phyloP scores from a whole-genome alignment of 352 stramenopile genomes.

The Pythium myriotylum region DNA sequence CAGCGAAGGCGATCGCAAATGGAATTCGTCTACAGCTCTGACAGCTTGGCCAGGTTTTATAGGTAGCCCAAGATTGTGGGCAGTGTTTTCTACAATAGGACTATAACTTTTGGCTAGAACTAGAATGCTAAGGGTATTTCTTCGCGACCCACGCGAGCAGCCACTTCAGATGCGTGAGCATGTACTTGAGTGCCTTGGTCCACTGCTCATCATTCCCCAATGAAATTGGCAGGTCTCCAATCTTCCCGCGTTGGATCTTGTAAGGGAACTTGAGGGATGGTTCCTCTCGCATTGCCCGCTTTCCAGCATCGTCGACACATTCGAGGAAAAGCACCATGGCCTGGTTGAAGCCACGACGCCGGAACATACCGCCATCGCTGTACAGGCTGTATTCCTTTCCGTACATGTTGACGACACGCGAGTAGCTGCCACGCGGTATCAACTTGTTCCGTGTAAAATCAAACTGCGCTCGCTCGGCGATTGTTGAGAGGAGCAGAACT shows the following conservation, averaged over 20 bases:
- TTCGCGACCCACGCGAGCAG: constrained; percentile 92
- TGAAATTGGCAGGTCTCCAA: constrained; percentile 88
- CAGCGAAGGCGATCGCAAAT: constrained; percentile 80
- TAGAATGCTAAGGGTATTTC: constrained; percentile 48
- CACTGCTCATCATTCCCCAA: constrained; percentile 91
- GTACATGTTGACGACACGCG: constrained; percentile 84
- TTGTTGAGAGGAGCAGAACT: constrained; percentile 82
- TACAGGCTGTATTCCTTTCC: constrained; percentile 83
- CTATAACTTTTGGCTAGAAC: not conserved
- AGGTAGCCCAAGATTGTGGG: not conserved
- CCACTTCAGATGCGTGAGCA: constrained; percentile 89
- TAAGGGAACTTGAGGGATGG: constrained; percentile 90
- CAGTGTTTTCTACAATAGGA: constrained; percentile 8
- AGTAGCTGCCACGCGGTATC: constrained; percentile 83
- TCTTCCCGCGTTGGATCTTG: constrained; percentile 89
- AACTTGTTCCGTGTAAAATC: constrained; percentile 85
- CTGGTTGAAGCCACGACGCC: constrained; percentile 89
- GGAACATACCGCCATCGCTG: constrained; percentile 87
- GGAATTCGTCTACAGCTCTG: constrained; percentile 42
- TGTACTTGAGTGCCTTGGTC: constrained; percentile 88
- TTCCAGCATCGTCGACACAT: constrained; percentile 86
- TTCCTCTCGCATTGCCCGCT: constrained; percentile 88
- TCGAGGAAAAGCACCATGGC: constrained; percentile 91
- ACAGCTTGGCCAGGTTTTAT: not conserved
- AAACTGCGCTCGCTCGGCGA: constrained; percentile 80